Evolutionary conservation across 2,329 filamentous ascomycete species (phyloP).

Genomic region (Apiospora koreana): DNA sequence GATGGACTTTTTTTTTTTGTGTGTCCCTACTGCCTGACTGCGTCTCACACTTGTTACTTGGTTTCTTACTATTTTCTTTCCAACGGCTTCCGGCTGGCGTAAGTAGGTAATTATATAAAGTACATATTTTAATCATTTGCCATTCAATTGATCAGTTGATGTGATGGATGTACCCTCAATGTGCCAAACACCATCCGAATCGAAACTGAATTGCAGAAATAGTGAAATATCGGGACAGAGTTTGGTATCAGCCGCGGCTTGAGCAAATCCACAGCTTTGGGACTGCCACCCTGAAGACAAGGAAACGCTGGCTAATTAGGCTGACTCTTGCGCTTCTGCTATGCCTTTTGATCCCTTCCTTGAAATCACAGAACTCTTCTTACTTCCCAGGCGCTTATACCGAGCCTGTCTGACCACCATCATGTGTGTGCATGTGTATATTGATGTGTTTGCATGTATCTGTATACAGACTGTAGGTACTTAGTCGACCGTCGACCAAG

Average conservation of each 20-base stretch:
- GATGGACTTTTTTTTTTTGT: not conserved
- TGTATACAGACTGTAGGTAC: not conserved
- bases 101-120: not conserved
- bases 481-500: not conserved
- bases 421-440: too few species aligned
- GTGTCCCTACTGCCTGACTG: not conserved
- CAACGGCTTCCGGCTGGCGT: constrained; percentile 2
- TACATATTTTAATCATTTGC: not conserved
- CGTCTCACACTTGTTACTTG: not conserved
- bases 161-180: not conserved
- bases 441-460: not conserved
- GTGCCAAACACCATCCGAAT: not conserved
- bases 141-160: not conserved
- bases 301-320: not conserved
- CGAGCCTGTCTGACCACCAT: too few species aligned
- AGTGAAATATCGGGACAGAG: not conserved
- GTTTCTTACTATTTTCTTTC: not conserved
- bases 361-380: not conserved
- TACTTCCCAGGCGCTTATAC: too few species aligned
- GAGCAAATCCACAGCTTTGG: not conserved
- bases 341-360: not conserved
- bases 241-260: not conserved
- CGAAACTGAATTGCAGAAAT: not conserved
- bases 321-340: not conserved
- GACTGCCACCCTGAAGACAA: not conserved